Conservation (phyloP, 805 yeast species). For the Teunomyces pallodes region DNA sequence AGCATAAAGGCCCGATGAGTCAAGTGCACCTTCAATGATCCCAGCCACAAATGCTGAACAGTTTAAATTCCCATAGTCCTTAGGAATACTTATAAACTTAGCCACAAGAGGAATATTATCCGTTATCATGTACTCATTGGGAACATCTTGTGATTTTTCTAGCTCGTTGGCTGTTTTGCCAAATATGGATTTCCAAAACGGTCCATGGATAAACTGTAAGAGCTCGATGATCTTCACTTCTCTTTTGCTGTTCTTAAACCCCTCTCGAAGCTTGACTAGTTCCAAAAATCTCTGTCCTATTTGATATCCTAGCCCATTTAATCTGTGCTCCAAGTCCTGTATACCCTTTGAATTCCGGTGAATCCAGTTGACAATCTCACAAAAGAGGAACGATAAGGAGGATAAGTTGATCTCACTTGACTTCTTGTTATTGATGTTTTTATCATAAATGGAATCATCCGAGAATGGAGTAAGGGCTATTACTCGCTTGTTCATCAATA, state of each 20-base stretch:
- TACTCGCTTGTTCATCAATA: constrained; percentile 31
- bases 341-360: constrained; percentile 63
- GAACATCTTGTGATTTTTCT: constrained; percentile 69
- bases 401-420: constrained; percentile 66
- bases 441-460: constrained; percentile 58
- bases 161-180: constrained; percentile 72
- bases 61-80: constrained; percentile 72
- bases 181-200: constrained; percentile 71
- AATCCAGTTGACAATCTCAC: constrained; percentile 67
- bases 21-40: constrained; percentile 77
- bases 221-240: constrained; percentile 66
- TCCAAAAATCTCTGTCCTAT: constrained; percentile 74
- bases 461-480: constrained; percentile 33
- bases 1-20: constrained; percentile 69
- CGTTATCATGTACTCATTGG: constrained; percentile 72
- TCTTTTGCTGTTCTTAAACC: constrained; percentile 57
- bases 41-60: constrained; percentile 87
- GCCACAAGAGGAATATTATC: constrained; percentile 72
- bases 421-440: constrained; percentile 59
- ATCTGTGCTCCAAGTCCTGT: constrained; percentile 53
- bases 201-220: constrained; percentile 67
- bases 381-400: constrained; percentile 64
- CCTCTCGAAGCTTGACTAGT: constrained; percentile 65
- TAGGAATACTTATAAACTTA: constrained; percentile 74
- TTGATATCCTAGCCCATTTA: constrained; percentile 73